phyloP scores from a whole-genome alignment of 148 eudicot species.

The Silene uniflora region DNA sequence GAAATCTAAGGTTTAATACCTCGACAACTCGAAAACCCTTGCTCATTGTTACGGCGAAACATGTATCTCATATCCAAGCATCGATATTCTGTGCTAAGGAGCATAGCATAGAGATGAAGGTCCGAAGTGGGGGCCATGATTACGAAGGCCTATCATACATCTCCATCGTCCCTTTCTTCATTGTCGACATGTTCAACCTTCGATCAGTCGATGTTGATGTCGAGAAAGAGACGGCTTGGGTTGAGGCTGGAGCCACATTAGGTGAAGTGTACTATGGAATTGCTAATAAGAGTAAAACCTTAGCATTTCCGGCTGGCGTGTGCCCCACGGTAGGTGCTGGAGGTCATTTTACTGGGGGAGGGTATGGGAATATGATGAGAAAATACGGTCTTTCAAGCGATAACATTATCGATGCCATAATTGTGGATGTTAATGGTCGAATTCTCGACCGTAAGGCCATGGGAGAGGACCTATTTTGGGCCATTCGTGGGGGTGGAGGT shows the following conservation, averaged over 20 bases:
- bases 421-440: conserved; percentile 19
- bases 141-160: conserved; percentile 17
- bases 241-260: conserved; percentile 18
- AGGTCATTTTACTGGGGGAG: conserved; percentile 22
- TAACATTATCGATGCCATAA: conserved; percentile 14
- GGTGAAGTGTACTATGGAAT: conserved; percentile 20
- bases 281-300: conserved; percentile 16
- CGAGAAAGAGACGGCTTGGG: conserved; percentile 13
- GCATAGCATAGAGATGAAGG: conserved; percentile 9
- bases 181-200: conserved; percentile 20
- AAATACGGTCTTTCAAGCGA: conserved; percentile 21
- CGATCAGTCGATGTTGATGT: conserved; percentile 10
- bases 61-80: conserved; percentile 16
- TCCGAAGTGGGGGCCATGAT: conserved; percentile 17
- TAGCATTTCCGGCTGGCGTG: conserved; percentile 21
- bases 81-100: conserved; percentile 12
- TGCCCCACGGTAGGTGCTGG: conserved; percentile 25
- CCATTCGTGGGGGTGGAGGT: conserved; percentile 18
- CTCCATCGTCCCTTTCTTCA: conserved; percentile 19
- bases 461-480: conserved; percentile 27
- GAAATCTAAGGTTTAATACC: conserved; percentile 14
- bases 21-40: conserved; percentile 19
- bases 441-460: conserved; percentile 17
- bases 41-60: conserved; percentile 14
- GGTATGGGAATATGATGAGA: conserved; percentile 23